These are phyloP conservation scores for Metschnikowia picachoensis DNA, from an alignment of 805 yeast species.

Conservation along the genomic window DNA sequence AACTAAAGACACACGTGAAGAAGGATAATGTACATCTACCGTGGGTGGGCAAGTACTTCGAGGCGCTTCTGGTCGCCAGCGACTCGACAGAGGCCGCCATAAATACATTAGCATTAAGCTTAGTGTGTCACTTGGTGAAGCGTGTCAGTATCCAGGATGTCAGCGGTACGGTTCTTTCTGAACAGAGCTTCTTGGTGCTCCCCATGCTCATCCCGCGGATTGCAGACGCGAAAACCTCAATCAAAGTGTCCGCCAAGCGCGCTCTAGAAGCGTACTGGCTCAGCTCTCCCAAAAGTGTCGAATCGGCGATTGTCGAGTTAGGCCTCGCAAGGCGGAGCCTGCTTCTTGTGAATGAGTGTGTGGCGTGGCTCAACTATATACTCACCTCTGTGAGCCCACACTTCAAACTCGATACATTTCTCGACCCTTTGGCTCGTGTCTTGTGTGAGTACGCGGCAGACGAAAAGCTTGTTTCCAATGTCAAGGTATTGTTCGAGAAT, in stretches of 20 bases:
- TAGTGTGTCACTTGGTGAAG: conserved; percentile 53
- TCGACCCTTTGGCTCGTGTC: conserved; percentile 23
- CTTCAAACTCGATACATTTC: conserved; percentile 27
- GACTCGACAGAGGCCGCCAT: conserved; percentile 37
- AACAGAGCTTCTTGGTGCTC: conserved; percentile 42
- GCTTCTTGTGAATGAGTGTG: conserved; percentile 39
- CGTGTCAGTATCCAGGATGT: conserved; percentile 57
- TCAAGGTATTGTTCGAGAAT: conserved; percentile 21
- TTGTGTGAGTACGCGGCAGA: conserved; percentile 10
- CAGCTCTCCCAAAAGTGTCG: conserved; percentile 47
- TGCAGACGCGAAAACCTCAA: conserved; percentile 36
- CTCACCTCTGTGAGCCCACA: conserved; percentile 31
- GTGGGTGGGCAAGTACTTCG: conserved; percentile 48
- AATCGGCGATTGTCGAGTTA: conserved; percentile 38
- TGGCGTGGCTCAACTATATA: conserved; percentile 43
- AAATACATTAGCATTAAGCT: conserved; percentile 43
- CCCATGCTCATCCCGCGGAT: conserved; percentile 50
- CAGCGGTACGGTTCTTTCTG: conserved; percentile 33
- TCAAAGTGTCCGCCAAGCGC: conserved; percentile 43
- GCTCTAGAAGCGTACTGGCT: conserved; percentile 55
- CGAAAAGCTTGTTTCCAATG: conserved; percentile 16
- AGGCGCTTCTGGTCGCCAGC: conserved; percentile 44
- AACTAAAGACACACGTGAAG: conserved; percentile 52
- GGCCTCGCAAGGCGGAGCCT: conserved; percentile 41
- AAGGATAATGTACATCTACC: conserved; percentile 49